These are phyloP conservation scores for Amylocarpus encephaloides DNA, from an alignment of 2,329 filamentous ascomycete genomes.

Conservation along the genomic window DNA sequence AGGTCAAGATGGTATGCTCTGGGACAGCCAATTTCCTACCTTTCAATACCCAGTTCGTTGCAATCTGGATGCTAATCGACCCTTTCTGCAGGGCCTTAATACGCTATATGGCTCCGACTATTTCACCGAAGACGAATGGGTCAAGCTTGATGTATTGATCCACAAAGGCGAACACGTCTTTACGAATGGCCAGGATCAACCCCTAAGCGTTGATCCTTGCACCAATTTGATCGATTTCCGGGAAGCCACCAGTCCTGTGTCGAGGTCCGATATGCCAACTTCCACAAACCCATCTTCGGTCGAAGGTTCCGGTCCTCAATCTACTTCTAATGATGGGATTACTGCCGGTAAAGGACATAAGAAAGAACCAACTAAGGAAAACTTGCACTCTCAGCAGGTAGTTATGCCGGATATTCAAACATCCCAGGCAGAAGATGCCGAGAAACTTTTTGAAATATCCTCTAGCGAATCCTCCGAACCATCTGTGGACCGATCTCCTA, in stretches of 20 bases:
- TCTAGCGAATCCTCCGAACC: too few species aligned
- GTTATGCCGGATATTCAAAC: too few species aligned
- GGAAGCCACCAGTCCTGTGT: conserved; percentile 6
- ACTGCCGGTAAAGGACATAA: too few species aligned
- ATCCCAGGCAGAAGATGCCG: too few species aligned
- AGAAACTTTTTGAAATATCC: too few species aligned
- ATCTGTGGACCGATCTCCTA: too few species aligned
- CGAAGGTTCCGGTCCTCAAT: neutral
- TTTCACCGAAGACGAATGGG: conserved; percentile 29
- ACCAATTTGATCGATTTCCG: conserved; percentile 23
- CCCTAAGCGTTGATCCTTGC: conserved; percentile 13
- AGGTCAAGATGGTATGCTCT: conserved; percentile 23
- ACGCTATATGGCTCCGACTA: conserved; percentile 27
- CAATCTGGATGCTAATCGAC: neutral
- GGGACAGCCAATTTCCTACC: neutral
- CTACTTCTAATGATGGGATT: neutral
- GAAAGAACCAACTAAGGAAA: too few species aligned
- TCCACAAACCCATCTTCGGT: conserved; percentile 4
- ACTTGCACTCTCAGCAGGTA: too few species aligned
- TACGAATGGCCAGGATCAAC: conserved; percentile 17
- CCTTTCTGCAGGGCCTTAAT: conserved; percentile 13
- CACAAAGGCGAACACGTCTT: conserved; percentile 28
- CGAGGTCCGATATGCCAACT: conserved; percentile 2
- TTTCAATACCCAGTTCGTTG: neutral
- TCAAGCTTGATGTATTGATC: conserved; percentile 24